These are phyloP conservation scores for Paramecium biaurelia DNA, from an alignment of 73 alveolate species.

Conservation along the genomic window DNA sequence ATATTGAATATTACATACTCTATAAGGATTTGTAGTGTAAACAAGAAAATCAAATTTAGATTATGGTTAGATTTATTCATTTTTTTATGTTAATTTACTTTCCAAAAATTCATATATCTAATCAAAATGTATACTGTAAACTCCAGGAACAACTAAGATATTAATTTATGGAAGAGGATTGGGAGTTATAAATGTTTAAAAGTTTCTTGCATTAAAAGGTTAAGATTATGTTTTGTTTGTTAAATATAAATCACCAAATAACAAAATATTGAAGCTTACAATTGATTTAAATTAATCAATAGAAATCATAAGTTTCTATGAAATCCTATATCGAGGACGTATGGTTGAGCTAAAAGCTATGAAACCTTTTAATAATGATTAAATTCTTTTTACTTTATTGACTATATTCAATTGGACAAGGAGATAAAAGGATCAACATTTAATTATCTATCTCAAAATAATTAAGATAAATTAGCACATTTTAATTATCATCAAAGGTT, in stretches of 20 bases:
- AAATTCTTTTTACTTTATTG: neutral
- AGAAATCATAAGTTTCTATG: neutral
- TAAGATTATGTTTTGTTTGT: neutral
- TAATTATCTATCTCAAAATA: neutral
- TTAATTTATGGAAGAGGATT: neutral
- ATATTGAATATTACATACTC: neutral
- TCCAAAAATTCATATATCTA: neutral
- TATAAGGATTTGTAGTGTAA: neutral
- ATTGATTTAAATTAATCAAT: neutral
- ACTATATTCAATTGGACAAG: neutral
- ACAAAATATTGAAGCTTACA: neutral
- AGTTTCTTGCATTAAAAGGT: neutral
- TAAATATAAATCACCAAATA: neutral
- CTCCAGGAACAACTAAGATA: constrained; percentile 43
- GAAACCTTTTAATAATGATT: neutral
- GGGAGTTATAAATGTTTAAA: neutral
- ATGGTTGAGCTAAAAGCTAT: neutral
- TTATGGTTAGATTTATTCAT: neutral
- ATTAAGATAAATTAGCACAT: neutral
- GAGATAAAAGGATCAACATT: neutral
- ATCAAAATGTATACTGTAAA: neutral
- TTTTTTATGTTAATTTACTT: neutral
- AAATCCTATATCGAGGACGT: neutral
- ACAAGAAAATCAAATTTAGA: neutral
- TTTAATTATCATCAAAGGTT: neutral